Conservation (phyloP, 208 protist species). For the Wallacemonas rigidus region DNA sequence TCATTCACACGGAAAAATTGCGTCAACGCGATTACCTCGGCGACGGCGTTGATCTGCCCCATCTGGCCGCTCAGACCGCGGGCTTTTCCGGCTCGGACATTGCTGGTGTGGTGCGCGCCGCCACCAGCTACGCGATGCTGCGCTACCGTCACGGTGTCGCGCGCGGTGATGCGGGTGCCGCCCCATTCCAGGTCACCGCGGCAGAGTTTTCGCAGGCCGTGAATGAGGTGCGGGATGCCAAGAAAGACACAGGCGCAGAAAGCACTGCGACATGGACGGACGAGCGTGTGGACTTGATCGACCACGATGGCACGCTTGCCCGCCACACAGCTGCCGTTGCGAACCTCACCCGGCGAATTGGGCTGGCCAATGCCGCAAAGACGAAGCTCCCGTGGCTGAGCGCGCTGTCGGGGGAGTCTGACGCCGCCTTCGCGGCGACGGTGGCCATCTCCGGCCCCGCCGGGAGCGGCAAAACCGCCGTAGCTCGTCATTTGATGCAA, state of each 20-base stretch:
- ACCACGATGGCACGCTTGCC: conserved; percentile 59
- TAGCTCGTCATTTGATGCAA: conserved; percentile 46
- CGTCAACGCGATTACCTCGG: conserved; percentile 78
- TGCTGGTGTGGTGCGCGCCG: conserved; percentile 77
- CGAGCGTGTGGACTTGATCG: conserved; percentile 26
- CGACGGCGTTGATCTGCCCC: conserved; percentile 87
- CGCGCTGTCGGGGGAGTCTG: conserved; percentile 23
- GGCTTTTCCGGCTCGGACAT: conserved; percentile 98
- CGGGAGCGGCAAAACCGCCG: conserved; percentile 66
- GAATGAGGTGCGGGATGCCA: conserved; percentile 42
- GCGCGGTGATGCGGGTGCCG: background rate
- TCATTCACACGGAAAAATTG: conserved; percentile 92
- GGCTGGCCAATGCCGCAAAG: background rate
- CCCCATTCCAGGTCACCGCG: background rate
- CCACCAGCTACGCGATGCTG: conserved; percentile 82
- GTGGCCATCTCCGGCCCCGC: conserved; percentile 54
- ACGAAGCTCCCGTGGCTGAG: background rate
- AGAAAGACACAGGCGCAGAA: conserved; percentile 36
- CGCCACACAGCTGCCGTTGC: conserved; percentile 23
- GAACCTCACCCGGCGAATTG: conserved; percentile 15
- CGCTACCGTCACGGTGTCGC: conserved; percentile 40
- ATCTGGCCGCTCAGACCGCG: conserved; percentile 92
- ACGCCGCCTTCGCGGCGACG: conserved; percentile 33
- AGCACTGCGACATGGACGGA: conserved; percentile 4
- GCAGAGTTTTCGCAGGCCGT: conserved; percentile 40